Percentiles rank a stretch among this genome's conserved stretches.
phyloP scores from a whole-genome alignment of 2,329 filamentous ascomycete species.

The Pyricularia sp. region DNA sequence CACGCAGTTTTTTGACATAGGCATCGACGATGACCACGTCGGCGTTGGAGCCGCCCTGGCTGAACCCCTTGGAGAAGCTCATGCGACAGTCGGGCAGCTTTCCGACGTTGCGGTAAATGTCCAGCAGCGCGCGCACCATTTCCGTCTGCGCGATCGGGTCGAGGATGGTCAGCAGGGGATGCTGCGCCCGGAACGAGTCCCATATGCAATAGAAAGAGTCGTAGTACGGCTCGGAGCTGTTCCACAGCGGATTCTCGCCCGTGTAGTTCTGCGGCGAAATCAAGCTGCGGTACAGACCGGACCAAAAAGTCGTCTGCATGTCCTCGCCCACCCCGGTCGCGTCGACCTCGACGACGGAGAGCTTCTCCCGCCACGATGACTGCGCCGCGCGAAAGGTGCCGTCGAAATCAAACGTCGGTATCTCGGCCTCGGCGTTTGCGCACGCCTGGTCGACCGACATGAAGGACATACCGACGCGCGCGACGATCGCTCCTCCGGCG shows the following conservation, averaged over 20 bases:
- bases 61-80: slow-evolving; percentile 65
- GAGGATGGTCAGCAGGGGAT: slow-evolving; percentile 59
- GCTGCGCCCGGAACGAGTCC: slow-evolving; percentile 61
- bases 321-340: slow-evolving; percentile 39
- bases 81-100: slow-evolving; percentile 70
- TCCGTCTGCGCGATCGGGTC: slow-evolving; percentile 54
- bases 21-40: slow-evolving; percentile 61
- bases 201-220: slow-evolving; percentile 72
- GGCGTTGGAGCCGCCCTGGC: slow-evolving; percentile 67
- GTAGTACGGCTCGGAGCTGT: slow-evolving; percentile 59
- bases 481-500: slow-evolving; percentile 41
- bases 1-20: slow-evolving; percentile 54
- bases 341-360: slow-evolving; percentile 39
- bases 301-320: slow-evolving; percentile 58
- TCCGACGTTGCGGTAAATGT: slow-evolving; percentile 60
- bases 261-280: slow-evolving; percentile 68
- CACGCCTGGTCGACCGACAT: slow-evolving; percentile 59
- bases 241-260: slow-evolving; percentile 59
- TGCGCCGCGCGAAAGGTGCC: slow-evolving; percentile 40
- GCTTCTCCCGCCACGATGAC: slow-evolving; percentile 50
- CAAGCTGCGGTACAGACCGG: slow-evolving; percentile 59
- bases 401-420: slow-evolving; percentile 59
- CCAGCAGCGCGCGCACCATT: slow-evolving; percentile 65
- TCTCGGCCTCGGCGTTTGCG: slow-evolving; percentile 56
- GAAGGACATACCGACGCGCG: slow-evolving; percentile 60